Evolutionary conservation across 371 early-diverging fungal species (phyloP), one percentile per base, ranked within the genome.

Genomic region (Cokeromyces recurvatus): DNA sequence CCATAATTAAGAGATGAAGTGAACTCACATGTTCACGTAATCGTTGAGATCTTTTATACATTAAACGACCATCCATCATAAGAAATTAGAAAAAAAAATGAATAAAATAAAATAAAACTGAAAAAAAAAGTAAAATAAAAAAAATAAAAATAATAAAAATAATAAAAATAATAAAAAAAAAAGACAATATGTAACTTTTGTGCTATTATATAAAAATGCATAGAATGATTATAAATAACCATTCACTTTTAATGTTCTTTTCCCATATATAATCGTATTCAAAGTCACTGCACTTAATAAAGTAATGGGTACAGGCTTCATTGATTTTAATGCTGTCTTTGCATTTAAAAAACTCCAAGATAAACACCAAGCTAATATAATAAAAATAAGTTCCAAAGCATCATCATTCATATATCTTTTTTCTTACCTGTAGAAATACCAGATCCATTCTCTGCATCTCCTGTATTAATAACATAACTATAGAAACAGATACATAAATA

Each of bases 391-490:
- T n/a, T 34, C 14, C 14, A 34, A 4, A n/a, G 11, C 14, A 9
- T n/a, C 35, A 4, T n/a, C 9, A 11, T 4, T 25, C 29, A 27
- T 16, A 25, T 4, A 4, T n/a, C 22, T 16, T 7, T 25, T 19
- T 12, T 8, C 27, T 51, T 62, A 74, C 75, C 75, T 61, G 71
- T 74, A 22, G 75, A 66, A 41, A 74, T 74, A 41, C 75, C 75
- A 41, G 75, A 61, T 29, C 71, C 75, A 38, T 74, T 74, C 23
- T 74, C 74, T 23, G 60, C 36, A 49, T 74, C 74, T 29, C 74
- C 74, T 32, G 59, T 48, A 46, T 66, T 47, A 10, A 53, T 62
- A n/a, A 74, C 66, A 52, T 70, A 74, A 22, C 71, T 69, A 32
- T 11, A 34, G 15, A 3, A 46, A 14, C 12, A 36, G 2, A 3